Base-by-base conservation (phyloP, 192 early-diverging fungal genomes). In the Coemansia erecta region DNA sequence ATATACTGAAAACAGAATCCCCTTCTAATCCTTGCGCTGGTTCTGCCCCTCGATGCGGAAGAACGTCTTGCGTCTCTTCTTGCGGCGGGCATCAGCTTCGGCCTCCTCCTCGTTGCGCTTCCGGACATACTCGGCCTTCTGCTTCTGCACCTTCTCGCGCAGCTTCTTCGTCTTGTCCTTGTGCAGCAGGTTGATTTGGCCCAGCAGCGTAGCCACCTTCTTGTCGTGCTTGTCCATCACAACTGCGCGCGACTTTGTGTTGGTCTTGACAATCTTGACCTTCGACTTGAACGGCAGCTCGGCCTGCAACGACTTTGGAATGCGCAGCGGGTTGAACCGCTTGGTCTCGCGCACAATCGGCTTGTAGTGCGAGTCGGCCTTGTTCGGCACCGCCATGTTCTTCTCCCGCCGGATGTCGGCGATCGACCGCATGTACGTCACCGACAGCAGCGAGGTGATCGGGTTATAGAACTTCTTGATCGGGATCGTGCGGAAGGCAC, bases 381-480 rank as follows among this genome's bases (percentile, higher is more conserved):
- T 89, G 67, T 85, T 81, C 0, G 89, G 91, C 61, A 89, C 82
- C 0, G 73, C 63, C 50, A 92, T 14, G 41, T 76, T 73, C 39
- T 85, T 68, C 6, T 86, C 89, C 12, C 85, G 78, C 21, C 95
- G 85, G 52, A 99, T 83, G 78, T 94, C 84, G 39, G 92, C 92
- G 17, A 87, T 90, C 28, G 90, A 80, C 22, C 94, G 86, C 92
- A 98, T 92, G 40, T 92, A 92, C 31, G 89, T 81, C 88, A 95
- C 94, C 28, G 85, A 83, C 33, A 99, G 73, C 28, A 97, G 82
- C 43, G 94, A 94, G 11, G 94, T 94, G 42, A 99, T 94, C 24
- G 95, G 97, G 77, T 97, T 99, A 83, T 96, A 99, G 81, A 89
- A 97, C 72, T 89, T 86, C 68, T 93, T 93, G 59, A 94, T 94